Conservation (phyloP, 257 asterid genomes). For the Solanum pinnatisectum region DNA sequence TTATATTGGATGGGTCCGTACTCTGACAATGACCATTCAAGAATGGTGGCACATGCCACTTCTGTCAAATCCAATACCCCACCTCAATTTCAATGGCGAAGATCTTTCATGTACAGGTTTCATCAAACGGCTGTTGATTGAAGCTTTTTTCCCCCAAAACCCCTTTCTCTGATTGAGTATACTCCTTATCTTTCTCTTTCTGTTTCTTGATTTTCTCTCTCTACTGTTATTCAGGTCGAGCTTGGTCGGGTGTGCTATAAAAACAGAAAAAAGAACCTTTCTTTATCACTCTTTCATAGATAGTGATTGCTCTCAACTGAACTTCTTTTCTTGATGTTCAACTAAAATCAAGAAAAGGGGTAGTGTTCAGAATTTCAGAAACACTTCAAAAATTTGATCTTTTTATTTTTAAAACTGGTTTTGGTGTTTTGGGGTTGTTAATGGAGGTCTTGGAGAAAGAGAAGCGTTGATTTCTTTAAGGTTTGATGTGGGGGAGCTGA, state of each 20-base stretch:
- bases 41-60: slow-evolving; percentile 94
- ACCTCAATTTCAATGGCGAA: slow-evolving; percentile 26
- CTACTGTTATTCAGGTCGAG: slow-evolving; percentile 79
- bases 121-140: slow-evolving; percentile 34
- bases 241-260: slow-evolving; percentile 50
- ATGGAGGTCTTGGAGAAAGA: slow-evolving; percentile 24
- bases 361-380: background rate
- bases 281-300: background rate
- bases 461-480: slow-evolving; percentile 12
- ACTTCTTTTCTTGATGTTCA: background rate
- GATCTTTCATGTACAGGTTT: slow-evolving; percentile 43
- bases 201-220: slow-evolving; percentile 14
- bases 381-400: background rate
- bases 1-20: slow-evolving; percentile 47
- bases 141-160: slow-evolving; percentile 1
- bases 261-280: slow-evolving; percentile 1
- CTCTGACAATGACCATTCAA: slow-evolving; percentile 92
- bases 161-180: slow-evolving; percentile 8
- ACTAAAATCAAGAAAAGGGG: background rate
- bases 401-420: background rate
- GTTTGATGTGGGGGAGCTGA: slow-evolving; percentile 7
- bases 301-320: background rate
- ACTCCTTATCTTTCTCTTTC: background rate
- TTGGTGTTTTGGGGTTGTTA: background rate
- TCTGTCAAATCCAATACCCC: slow-evolving; percentile 59